Base-by-base conservation (phyloP, 1,139 yeast species). In the Pneumocystis canis region DNA sequence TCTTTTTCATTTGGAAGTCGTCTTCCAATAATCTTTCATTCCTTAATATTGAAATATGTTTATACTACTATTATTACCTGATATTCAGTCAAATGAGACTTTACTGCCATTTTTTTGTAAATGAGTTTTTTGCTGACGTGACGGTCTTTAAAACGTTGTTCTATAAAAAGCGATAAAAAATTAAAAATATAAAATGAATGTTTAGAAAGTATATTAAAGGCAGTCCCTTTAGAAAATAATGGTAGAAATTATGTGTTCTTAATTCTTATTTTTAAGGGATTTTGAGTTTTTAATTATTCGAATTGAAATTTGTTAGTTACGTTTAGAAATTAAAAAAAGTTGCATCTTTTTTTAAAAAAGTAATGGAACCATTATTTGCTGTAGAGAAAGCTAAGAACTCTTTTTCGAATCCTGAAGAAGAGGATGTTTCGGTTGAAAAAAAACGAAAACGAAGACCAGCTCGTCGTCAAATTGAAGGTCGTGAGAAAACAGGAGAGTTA, bases 11-110 rank as follows among this genome's bases (percentile, higher is more conserved):
- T 89, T 75, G 99, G 98, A 81, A 92, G 89, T 83, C 95, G 95
- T 82, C 99, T 96, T 83, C 99, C 99, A 82, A 92, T 92, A 80
- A 92, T 97, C 85, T 92, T 97, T 84, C 90, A 90, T 11, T 25
- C 3, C 1, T 47, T 25, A 47, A 16, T 3, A 25, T n/a, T 18
- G 16, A 14, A 25, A 14, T 47, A 25, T 25, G 2, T 14, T 25
- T 47, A 9, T 25, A 20, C 1, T 25, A 2, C 14, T 47, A 47
- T 11, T 25, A 47, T 47, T 47, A 47, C 54, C n/a, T 47, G 54
- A 47, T 47, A 47, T 16, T 47, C 54, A 25, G 54, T 47, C 14
- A 47, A 47, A 47, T 14, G 54, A 47, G 54, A n/a, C 9, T 25
- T 47, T 25, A 47, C 11, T 25, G 54, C 14, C 54, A 47, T 47